phyloP scores from a whole-genome alignment of 352 stramenopile species.

The Globisporangium abappressorium region DNA sequence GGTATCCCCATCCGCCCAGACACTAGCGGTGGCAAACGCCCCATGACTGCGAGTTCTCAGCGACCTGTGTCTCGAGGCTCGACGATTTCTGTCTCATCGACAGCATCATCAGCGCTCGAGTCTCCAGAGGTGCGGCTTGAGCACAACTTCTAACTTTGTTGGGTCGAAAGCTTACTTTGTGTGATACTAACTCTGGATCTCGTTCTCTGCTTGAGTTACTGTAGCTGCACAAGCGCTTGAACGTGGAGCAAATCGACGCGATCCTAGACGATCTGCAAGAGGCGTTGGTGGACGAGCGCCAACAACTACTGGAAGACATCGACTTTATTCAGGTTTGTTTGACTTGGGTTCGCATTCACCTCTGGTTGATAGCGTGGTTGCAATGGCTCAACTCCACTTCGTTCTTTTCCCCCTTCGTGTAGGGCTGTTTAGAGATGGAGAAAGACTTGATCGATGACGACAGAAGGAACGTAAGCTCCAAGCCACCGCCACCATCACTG shows the following conservation, averaged over 20 bases:
- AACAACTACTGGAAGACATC: conserved; percentile 74
- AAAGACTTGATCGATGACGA: conserved; percentile 81
- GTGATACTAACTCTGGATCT: neutral
- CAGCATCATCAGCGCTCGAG: conserved; percentile 53
- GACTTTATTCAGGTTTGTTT: conserved; percentile 74
- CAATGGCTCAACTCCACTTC: no score
- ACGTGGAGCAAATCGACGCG: conserved; percentile 72
- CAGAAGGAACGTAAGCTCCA: conserved; percentile 34
- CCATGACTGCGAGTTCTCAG: conserved; percentile 39
- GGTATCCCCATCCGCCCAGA: conserved; percentile 40
- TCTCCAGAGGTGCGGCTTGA: conserved; percentile 34
- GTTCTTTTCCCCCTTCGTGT: neutral
- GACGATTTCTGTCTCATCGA: conserved; percentile 55
- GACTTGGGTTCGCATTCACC: neutral
- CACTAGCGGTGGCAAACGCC: conserved; percentile 39
- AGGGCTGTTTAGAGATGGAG: conserved; percentile 85
- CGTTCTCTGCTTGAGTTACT: neutral
- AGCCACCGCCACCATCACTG: conserved; percentile 42
- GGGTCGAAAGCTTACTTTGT: neutral
- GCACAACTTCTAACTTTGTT: neutral
- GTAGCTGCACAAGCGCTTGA: conserved; percentile 45
- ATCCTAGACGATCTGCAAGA: conserved; percentile 60
- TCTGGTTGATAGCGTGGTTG: neutral
- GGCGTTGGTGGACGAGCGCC: conserved; percentile 52
- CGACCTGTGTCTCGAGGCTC: conserved; percentile 65